These are phyloP conservation scores for Quercus parvula DNA, from an alignment of 306 rosid genomes.

Conservation along the genomic window DNA sequence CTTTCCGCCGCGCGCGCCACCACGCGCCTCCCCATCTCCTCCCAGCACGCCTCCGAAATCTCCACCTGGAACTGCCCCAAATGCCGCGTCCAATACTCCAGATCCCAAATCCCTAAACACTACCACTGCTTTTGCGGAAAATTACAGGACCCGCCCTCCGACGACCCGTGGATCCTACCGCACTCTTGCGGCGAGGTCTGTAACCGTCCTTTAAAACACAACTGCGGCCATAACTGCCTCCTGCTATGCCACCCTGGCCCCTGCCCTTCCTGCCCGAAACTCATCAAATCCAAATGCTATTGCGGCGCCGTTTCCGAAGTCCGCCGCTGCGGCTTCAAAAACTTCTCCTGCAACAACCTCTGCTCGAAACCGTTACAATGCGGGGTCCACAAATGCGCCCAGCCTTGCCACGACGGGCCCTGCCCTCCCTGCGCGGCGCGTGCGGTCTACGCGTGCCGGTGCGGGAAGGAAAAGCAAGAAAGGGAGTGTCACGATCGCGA, in stretches of 20 bases:
- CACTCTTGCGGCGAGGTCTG: slow-evolving; percentile 95
- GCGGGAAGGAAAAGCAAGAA: slow-evolving; percentile 64
- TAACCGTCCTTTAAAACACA: slow-evolving; percentile 58
- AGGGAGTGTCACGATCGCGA: slow-evolving; percentile 72
- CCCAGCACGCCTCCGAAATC: slow-evolving; percentile 39
- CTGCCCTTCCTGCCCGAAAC: slow-evolving; percentile 87
- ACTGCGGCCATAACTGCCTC: slow-evolving; percentile 78
- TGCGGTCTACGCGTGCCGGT: slow-evolving; percentile 49
- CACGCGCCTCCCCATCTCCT: slow-evolving; percentile 65
- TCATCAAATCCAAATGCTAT: slow-evolving; percentile 66
- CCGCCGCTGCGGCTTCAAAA: slow-evolving; percentile 76
- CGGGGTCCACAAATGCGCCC: slow-evolving; percentile 54
- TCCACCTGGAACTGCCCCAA: slow-evolving; percentile 93
- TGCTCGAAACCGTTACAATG: slow-evolving; percentile 67
- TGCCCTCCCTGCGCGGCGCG: slow-evolving; percentile 69
- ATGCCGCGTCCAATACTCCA: slow-evolving; percentile 67
- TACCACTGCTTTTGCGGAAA: slow-evolving; percentile 84
- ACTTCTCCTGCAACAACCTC: slow-evolving; percentile 51
- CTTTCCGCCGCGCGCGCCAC: slow-evolving; percentile 69
- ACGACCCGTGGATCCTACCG: slow-evolving; percentile 90
- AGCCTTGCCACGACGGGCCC: slow-evolving; percentile 62
- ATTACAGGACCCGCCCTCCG: slow-evolving; percentile 63
- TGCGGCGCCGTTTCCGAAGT: slow-evolving; percentile 64
- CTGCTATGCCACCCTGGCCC: slow-evolving; percentile 95
- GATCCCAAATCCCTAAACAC: slow-evolving; percentile 59